A percentile compares a stretch with the other conserved stretches of the same genome.
These are phyloP conservation scores for Leptographium radiaticola DNA, from an alignment of 2,329 filamentous ascomycete genomes.

Conservation along the genomic window DNA sequence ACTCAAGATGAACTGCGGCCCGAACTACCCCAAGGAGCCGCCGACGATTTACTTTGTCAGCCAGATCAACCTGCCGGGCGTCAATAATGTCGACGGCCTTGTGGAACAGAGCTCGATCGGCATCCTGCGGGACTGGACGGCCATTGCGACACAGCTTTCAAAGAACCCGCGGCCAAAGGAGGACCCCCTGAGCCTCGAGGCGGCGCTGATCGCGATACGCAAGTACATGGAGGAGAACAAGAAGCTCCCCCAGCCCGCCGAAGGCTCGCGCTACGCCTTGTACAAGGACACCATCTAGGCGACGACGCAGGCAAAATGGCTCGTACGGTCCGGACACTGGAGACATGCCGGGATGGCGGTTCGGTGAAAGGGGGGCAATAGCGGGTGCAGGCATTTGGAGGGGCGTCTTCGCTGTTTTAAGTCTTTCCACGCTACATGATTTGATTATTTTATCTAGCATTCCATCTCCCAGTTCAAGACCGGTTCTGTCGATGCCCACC, in stretches of 20 bases:
- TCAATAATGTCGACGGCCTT: conserved; percentile 66
- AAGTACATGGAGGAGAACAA: conserved; percentile 83
- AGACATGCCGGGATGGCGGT: background rate
- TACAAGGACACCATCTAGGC: conserved; percentile 16
- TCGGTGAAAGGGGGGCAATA: background rate
- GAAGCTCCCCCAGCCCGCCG: conserved; percentile 86
- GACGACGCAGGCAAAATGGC: background rate
- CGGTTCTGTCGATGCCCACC: background rate
- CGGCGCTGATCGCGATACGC: conserved; percentile 22
- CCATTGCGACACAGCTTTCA: conserved; percentile 72
- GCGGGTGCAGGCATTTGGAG: background rate
- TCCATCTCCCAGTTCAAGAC: background rate
- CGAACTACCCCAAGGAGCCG: conserved; percentile 76
- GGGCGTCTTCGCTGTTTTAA: background rate
- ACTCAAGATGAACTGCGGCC: conserved; percentile 89
- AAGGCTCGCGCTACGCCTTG: conserved; percentile 47
- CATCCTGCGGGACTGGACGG: conserved; percentile 80
- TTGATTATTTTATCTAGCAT: background rate
- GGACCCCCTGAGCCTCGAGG: conserved; percentile 21
- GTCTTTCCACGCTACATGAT: background rate
- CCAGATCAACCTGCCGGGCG: conserved; percentile 92
- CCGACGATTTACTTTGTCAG: conserved; percentile 87
- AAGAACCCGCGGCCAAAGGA: conserved; percentile 19
- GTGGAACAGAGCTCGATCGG: conserved; percentile 76
- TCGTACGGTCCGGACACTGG: background rate